Conservation (phyloP, 2,329 filamentous ascomycete genomes). For the Aspergillus fischeri region DNA sequence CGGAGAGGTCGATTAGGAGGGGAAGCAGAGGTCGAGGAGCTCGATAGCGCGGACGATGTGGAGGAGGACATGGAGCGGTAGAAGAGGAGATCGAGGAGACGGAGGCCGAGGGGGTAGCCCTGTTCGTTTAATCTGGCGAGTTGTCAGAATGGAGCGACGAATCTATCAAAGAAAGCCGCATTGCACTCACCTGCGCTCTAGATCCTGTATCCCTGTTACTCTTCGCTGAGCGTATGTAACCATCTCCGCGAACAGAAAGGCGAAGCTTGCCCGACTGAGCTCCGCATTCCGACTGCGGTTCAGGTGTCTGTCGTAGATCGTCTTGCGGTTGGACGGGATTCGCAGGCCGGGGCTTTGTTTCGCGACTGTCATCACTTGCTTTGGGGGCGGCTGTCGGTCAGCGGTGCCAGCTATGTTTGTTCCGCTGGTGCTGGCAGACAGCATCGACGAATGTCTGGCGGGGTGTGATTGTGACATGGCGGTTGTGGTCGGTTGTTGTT, state of each 20-base stretch:
- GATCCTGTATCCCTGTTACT: conserved; percentile 87
- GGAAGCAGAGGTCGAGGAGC: conserved; percentile 66
- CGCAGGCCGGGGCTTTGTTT: conserved; percentile 59
- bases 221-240: conserved; percentile 88
- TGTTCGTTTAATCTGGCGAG: conserved; percentile 71
- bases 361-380: conserved; percentile 48
- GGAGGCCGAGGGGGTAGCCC: conserved; percentile 90
- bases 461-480: conserved; percentile 31
- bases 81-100: conserved; percentile 90
- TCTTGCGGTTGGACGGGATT: conserved; percentile 89
- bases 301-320: conserved; percentile 93
- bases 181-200: conserved; percentile 74
- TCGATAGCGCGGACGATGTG: conserved; percentile 81
- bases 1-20: conserved; percentile 74
- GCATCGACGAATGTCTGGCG: conserved; percentile 28
- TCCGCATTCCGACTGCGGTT: conserved; percentile 86
- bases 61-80: conserved; percentile 75
- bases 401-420: not conserved
- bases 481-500: not conserved
- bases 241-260: conserved; percentile 95
- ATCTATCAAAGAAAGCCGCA: not conserved
- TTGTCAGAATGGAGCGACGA: not conserved
- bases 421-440: conserved; percentile 25
- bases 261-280: conserved; percentile 88
- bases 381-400: conserved; percentile 24